These are phyloP conservation scores for Aplosporella prunicola DNA, from an alignment of 2,329 filamentous ascomycete genomes.

Conservation along the genomic window DNA sequence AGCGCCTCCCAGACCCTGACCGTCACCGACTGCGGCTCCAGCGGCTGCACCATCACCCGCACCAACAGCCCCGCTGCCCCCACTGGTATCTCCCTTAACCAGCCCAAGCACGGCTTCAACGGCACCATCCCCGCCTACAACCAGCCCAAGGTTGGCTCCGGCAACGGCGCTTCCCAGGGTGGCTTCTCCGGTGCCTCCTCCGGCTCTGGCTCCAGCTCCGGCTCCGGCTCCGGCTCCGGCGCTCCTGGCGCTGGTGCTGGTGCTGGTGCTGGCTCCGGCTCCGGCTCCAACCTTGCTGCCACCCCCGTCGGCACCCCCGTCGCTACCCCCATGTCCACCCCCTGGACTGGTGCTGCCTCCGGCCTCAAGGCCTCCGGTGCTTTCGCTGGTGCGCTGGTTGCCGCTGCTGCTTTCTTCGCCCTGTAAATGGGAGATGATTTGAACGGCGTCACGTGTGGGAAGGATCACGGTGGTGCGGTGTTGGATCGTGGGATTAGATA, in stretches of 20 bases:
- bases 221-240: constrained; percentile 20
- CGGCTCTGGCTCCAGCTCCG: constrained; percentile 23
- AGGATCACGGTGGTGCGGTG: too few relatives aligned
- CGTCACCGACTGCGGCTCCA: constrained; percentile 16
- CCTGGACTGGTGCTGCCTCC: constrained; percentile 39
- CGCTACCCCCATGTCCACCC: constrained; percentile 16
- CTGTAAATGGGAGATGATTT: too few relatives aligned
- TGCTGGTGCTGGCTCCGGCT: constrained; percentile 5
- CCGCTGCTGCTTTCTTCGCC: constrained; percentile 10
- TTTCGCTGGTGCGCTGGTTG: constrained; percentile 32
- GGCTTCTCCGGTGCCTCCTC: constrained; percentile 16
- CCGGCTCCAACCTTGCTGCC: constrained; percentile 17
- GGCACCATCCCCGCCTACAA: constrained; percentile 9
- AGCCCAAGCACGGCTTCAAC: constrained; percentile 16
- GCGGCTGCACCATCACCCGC: constrained; percentile 19
- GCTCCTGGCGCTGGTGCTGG: too few relatives aligned
- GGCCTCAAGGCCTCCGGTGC: constrained; percentile 39
- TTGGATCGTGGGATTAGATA: too few relatives aligned
- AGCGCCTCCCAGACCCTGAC: constrained; percentile 12
- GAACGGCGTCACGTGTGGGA: too few relatives aligned
- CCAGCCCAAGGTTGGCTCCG: not conserved
- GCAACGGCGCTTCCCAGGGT: constrained; percentile 11
- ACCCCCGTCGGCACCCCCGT: constrained; percentile 21
- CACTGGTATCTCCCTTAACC: too few relatives aligned
- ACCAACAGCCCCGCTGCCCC: constrained; percentile 20